Evolutionary conservation across 257 asterid genomes (phyloP), one percentile per base, ranked within the genome.

Genomic region (Ophiorrhiza pumila): DNA sequence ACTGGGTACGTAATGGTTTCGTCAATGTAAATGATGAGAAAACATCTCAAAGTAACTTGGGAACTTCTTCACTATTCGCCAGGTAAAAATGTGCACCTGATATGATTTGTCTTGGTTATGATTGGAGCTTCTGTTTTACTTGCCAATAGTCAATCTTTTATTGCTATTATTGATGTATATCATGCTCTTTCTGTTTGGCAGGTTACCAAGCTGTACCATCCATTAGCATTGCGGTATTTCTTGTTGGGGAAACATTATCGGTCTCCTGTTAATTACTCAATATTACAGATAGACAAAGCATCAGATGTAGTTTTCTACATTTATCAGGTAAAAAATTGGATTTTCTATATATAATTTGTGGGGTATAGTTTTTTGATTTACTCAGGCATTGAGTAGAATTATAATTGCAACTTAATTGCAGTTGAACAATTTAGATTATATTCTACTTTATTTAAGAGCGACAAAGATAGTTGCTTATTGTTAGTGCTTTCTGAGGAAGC

Each of bases 1-100:
- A 87, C 68, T 92, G 96, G 98, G 61, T 92, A 58, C 98, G 90
- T 68, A 87, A 90, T 74, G 98, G 97, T 22, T 87, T 87, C 80
- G 94, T 90, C 22, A 86, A 86, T 13, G 84, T 88, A 15, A 86
- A 90, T 79, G 95, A 86, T 69, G 91, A 86, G 82, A 92, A 90
- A 83, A 92, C 90, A 95, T n/a, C n/a, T 88, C 98, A 2, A 92
- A 90, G 71, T 92, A 97, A 10, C 71, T 87, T 23, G 91, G 91
- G 45, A 90, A 92, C 75, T 88, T 90, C 76, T 90, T 90, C 83
- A 90, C 98, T 72, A 90, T 92, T 55, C 90, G 96, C 35, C 88
- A 90, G 96, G 98, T 88, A 87, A 55, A 71, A 52, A n/a, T n/a
- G 25, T 74, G 43, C 32, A 17, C 31, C 37, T 55, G 56, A 53